Conservation (phyloP, 78 protist genomes). For the Dictyostelium firmibasis region DNA sequence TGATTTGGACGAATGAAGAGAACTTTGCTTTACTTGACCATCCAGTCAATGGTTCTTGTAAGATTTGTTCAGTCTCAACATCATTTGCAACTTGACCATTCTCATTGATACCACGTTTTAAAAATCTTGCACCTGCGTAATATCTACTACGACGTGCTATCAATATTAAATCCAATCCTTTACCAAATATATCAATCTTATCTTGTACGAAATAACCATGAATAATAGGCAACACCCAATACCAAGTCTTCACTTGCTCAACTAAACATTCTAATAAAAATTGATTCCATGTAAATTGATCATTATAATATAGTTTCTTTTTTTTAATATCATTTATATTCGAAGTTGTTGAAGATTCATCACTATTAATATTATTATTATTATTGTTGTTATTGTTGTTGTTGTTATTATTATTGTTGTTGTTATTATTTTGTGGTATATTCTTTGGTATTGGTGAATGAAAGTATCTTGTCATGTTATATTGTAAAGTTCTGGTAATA, state of each 20-base stretch:
- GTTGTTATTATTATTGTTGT: not conserved
- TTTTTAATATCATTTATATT: not conserved
- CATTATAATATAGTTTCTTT: conserved; percentile 29
- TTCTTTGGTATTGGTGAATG: conserved; percentile 50
- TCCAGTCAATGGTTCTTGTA: conserved; percentile 93
- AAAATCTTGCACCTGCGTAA: conserved; percentile 98
- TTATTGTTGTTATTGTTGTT: no score
- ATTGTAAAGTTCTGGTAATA: conserved; percentile 90
- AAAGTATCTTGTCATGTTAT: conserved; percentile 66
- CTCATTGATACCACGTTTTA: conserved; percentile 96
- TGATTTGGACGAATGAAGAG: conserved; percentile 62
- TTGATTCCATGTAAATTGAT: conserved; percentile 93
- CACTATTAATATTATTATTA: not conserved
- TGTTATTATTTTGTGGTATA: not conserved
- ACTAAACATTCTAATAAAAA: conserved; percentile 72
- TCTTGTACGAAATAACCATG: conserved; percentile 93
- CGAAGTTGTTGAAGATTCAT: not conserved
- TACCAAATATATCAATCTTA: conserved; percentile 52
- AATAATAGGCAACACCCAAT: conserved; percentile 89
- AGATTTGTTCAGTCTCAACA: conserved; percentile 98
- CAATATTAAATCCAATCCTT: conserved; percentile 82
- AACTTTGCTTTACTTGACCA: conserved; percentile 93
- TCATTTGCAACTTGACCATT: conserved; percentile 96
- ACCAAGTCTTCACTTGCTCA: not conserved
- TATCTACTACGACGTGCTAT: conserved; percentile 95